These are phyloP conservation scores for Xylaria arbuscula DNA, from an alignment of 2,329 filamentous ascomycete genomes.

Conservation along the genomic window DNA sequence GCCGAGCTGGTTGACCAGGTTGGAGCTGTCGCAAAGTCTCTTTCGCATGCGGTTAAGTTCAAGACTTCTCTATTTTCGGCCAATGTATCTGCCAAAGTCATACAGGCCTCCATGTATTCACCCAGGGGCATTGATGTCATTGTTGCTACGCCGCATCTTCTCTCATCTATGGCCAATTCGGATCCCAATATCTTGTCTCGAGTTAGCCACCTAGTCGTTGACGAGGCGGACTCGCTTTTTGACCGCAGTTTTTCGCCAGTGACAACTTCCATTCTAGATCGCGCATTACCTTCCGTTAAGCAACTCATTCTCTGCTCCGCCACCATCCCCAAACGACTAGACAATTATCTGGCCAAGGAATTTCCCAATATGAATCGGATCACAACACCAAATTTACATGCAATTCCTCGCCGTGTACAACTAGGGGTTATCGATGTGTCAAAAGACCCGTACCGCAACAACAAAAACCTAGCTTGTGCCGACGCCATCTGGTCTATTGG, in stretches of 20 bases:
- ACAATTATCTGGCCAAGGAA: constrained; percentile 81
- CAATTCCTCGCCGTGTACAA: constrained; percentile 93
- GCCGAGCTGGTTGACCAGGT: constrained; percentile 93
- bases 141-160: constrained; percentile 87
- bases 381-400: constrained; percentile 94
- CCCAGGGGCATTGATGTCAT: constrained; percentile 85
- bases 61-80: constrained; percentile 86
- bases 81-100: constrained; percentile 78
- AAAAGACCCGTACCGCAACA: constrained; percentile 91
- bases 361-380: constrained; percentile 88
- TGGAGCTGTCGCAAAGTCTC: constrained; percentile 78
- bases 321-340: constrained; percentile 90
- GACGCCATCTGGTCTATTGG: constrained; percentile 95
- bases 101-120: constrained; percentile 85
- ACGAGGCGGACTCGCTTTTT: constrained; percentile 95
- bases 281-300: constrained; percentile 80
- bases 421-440: constrained; percentile 92
- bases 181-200: constrained; percentile 94
- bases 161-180: constrained; percentile 86
- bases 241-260: constrained; percentile 91
- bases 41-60: constrained; percentile 89
- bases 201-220: constrained; percentile 87
- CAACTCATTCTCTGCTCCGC: constrained; percentile 94
- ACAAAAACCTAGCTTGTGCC: constrained; percentile 91
- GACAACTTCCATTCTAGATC: constrained; percentile 85